Evolutionary conservation across 2,329 filamentous ascomycete genomes (phyloP), one percentile per base, ranked within the genome.

Genomic region (Ceratocystis diversiconidia): DNA sequence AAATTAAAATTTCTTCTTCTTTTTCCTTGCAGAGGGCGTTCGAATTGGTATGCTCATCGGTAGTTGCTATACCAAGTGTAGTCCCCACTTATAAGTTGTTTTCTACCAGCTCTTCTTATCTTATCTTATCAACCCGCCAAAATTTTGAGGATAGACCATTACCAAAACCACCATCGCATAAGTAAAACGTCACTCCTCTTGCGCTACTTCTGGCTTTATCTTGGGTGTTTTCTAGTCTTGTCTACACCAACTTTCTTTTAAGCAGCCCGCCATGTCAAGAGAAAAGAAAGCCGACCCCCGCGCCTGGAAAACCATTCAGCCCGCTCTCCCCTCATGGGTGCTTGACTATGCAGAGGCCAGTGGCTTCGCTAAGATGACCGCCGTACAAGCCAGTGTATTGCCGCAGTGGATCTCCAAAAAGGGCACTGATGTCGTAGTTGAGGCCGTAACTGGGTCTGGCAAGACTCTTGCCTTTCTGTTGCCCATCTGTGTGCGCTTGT

Each of bases 321-420:
- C 76, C 15, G 72, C 73, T 3, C 72, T 79, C n/a, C 71, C 75
- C 41, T 72, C 74, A 83, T 97, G 92, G 90, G 85, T 94, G 66
- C 79, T 94, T 64, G 89, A 95, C 70, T 91, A 90, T 67, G 85
- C 95, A 61, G 80, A 85, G 62, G 84, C 86, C 69, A 92, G 94
- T 86, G 90, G 90, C 68, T 96, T 96, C 75, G 78, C 81, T 69
- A 86, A 88, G 73, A 92, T 94, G 81, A 96, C 92, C 2, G 92
- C 92, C 0, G 92, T 96, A n/a, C 92, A 97, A 76, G 90, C 92
- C 57, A 92, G 90, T 67, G 88, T 90, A 3, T 88, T 96, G 70
- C 90, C 91, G 12, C 82, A 96, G 63, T 94, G 96, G 73, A 86
- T 92, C 76, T 86, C 85, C 63, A 89, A 95, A 74, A 95, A 95